A percentile compares a stretch with the other conserved stretches of the same genome.
phyloP scores from a whole-genome alignment of 73 alveolate genomes.

The Uronychia binucleata region DNA sequence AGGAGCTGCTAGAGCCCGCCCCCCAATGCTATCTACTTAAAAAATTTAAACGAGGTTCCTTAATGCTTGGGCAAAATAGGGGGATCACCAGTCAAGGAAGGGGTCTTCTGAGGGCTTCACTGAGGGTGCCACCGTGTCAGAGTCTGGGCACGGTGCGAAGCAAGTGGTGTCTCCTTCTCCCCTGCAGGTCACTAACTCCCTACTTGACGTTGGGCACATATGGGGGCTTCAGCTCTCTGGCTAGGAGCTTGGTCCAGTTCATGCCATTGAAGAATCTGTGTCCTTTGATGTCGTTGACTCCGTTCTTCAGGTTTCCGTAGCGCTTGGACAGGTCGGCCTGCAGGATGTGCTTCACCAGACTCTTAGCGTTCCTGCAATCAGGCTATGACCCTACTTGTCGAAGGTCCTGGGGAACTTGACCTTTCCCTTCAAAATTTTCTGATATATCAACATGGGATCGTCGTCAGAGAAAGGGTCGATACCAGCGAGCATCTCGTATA shows the following conservation, averaged over 20 bases:
- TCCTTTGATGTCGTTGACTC: conserved; percentile 73
- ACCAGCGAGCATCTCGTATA: conserved; percentile 91
- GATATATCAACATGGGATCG: conserved; percentile 88
- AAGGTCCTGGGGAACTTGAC: conserved; percentile 83
- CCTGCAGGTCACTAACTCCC: conserved; percentile 11
- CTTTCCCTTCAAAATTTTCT: conserved; percentile 82
- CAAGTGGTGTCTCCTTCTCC: conserved; percentile 78
- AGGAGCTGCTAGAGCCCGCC: neutral
- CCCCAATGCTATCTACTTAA: conserved; percentile 1
- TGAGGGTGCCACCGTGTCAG: conserved; percentile 80
- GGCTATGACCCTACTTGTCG: conserved; percentile 37
- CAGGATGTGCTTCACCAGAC: conserved; percentile 89
- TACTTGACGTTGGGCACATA: conserved; percentile 13
- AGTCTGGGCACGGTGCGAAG: conserved; percentile 83
- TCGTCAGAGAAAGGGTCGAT: conserved; percentile 92
- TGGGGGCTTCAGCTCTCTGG: conserved; percentile 28
- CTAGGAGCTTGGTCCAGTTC: conserved; percentile 77
- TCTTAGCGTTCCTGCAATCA: conserved; percentile 66
- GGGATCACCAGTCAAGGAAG: conserved; percentile 80
- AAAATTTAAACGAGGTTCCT: neutral
- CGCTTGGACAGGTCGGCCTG: conserved; percentile 88
- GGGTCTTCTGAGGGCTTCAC: conserved; percentile 88
- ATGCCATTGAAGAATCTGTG: conserved; percentile 81
- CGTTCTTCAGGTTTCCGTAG: conserved; percentile 90
- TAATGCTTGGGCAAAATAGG: neutral